These are phyloP conservation scores for Mycosphaerella arachidis DNA, from an alignment of 2,329 filamentous ascomycete species.

Conservation along the genomic window DNA sequence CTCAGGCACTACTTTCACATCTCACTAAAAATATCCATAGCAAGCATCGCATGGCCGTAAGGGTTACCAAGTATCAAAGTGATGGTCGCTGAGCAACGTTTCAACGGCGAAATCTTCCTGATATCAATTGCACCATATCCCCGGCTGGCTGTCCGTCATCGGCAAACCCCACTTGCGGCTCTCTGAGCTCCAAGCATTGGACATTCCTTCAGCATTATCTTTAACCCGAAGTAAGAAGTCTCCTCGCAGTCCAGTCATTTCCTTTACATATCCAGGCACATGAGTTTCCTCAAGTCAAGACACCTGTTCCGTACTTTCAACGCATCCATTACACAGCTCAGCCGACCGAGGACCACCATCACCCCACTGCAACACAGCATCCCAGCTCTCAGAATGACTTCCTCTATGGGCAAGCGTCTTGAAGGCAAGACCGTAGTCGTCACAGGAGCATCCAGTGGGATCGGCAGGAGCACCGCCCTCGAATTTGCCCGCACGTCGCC, in stretches of 20 bases:
- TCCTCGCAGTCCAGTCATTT: background rate
- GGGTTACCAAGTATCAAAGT: background rate
- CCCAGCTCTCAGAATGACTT: conserved; percentile 7
- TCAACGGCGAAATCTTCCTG: background rate
- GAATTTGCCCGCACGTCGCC: conserved; percentile 89
- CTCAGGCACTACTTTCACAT: too few relatives aligned
- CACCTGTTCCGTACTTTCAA: background rate
- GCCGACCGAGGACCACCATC: background rate
- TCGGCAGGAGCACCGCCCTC: conserved; percentile 75
- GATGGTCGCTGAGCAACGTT: background rate
- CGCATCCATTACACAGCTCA: background rate
- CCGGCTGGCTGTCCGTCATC: conserved; percentile 1
- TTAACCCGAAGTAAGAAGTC: conserved; percentile 1
- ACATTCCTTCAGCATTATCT: conserved; percentile 7
- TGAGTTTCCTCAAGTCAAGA: conserved; percentile 5
- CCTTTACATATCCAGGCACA: background rate
- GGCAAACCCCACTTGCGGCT: conserved; percentile 1
- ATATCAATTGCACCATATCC: conserved; percentile 2
- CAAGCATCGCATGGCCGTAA: background rate
- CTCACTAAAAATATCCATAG: too few relatives aligned
- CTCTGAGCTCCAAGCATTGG: conserved; percentile 2
- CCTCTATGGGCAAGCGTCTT: conserved; percentile 59
- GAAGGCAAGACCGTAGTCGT: conserved; percentile 88
- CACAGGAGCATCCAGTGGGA: conserved; percentile 89
- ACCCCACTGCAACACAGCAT: background rate